phyloP scores from a whole-genome alignment of 306 rosid species.

The Hippophae gyantsensis region DNA sequence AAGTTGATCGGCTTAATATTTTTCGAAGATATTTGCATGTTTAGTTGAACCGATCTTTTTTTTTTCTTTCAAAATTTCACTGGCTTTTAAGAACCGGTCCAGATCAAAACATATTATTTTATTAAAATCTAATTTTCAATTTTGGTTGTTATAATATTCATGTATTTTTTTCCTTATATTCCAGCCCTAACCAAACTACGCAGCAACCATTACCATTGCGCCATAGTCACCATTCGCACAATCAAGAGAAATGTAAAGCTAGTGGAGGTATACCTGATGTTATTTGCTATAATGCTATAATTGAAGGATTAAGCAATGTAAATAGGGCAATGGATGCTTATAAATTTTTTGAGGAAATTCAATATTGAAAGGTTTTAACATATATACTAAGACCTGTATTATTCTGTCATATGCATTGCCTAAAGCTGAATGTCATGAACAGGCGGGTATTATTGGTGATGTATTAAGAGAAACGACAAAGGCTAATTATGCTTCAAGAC shows the following conservation, averaged over 20 bases:
- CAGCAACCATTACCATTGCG: no score
- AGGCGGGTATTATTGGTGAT: conserved; percentile 84
- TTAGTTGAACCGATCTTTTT: no score
- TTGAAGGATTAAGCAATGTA: conserved; percentile 68
- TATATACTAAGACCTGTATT: conserved; percentile 73
- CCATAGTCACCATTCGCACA: no score
- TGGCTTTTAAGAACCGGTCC: no score
- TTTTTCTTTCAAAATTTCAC: no score
- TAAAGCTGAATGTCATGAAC: conserved; percentile 84
- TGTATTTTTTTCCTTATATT: no score
- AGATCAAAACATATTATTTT: no score
- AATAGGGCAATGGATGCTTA: conserved; percentile 76
- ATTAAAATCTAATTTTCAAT: no score
- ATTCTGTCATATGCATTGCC: conserved; percentile 81
- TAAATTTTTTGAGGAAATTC: conserved; percentile 78
- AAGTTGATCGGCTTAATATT: no score
- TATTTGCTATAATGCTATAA: conserved; percentile 75
- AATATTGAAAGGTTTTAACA: conserved; percentile 49
- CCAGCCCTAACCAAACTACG: no score
- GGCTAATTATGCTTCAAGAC: conserved; percentile 76
- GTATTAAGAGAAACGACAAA: conserved; percentile 77
- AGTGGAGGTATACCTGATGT: conserved; percentile 76
- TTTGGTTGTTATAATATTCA: no score
- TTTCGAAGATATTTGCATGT: no score
- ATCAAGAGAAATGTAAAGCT: conserved; percentile 45